A percentile compares a stretch with the other conserved stretches of the same genome.
Conservation (phyloP, 768 basidiomycete species). For the Macrocybe gigantea region DNA sequence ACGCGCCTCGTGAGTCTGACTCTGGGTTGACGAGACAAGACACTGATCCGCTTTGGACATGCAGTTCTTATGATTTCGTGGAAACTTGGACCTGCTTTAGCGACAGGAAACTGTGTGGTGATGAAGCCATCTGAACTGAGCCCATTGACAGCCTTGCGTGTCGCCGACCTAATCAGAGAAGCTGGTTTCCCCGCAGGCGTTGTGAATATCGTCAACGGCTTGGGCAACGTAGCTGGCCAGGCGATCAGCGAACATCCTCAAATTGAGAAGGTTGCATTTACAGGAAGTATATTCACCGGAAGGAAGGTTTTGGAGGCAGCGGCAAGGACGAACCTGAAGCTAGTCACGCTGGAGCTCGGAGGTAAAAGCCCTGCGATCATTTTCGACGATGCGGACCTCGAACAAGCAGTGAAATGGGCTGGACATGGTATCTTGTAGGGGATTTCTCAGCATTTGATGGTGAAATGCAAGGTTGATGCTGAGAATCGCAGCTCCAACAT, state of each 20-base stretch:
- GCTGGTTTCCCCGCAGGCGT: slow-evolving; percentile 72
- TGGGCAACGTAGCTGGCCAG: slow-evolving; percentile 53
- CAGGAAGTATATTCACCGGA: slow-evolving; percentile 77
- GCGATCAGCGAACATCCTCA: slow-evolving; percentile 54
- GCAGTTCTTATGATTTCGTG: slow-evolving; percentile 19
- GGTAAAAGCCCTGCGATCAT: slow-evolving; percentile 71
- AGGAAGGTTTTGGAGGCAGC: slow-evolving; percentile 77
- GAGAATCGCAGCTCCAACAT: slow-evolving; percentile 11
- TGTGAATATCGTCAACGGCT: slow-evolving; percentile 63
- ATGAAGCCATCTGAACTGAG: slow-evolving; percentile 61
- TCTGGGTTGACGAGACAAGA: no score
- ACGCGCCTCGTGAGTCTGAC: slow-evolving; percentile 18
- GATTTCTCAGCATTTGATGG: neutral
- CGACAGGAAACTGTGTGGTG: neutral
- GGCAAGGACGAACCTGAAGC: slow-evolving; percentile 78
- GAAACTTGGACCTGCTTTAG: slow-evolving; percentile 23
- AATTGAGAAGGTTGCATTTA: slow-evolving; percentile 78
- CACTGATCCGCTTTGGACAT: neutral
- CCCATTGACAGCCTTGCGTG: slow-evolving; percentile 50
- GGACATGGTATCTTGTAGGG: slow-evolving; percentile 69
- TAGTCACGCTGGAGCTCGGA: slow-evolving; percentile 77
- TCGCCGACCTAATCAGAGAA: slow-evolving; percentile 47
- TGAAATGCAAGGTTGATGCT: neutral
- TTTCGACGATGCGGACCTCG: slow-evolving; percentile 68
- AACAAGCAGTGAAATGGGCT: slow-evolving; percentile 70